These are phyloP conservation scores for Canavalia ensiformis DNA, from an alignment of 306 rosid genomes.

Conservation along the genomic window DNA sequence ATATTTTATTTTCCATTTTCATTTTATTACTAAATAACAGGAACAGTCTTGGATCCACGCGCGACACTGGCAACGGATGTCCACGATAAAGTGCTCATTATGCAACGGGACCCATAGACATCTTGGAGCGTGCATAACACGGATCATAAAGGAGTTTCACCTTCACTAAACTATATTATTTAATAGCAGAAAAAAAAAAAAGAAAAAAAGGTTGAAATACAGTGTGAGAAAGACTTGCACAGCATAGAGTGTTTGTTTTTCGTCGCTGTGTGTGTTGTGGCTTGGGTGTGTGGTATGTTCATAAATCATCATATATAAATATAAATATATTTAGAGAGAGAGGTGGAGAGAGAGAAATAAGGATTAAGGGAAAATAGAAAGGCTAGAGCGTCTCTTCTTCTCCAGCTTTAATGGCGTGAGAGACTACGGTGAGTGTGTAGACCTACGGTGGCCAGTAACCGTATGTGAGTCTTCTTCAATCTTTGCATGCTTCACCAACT, in stretches of 20 bases:
- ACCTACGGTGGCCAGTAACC: slow-evolving; percentile 48
- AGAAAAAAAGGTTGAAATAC: slow-evolving; percentile 9
- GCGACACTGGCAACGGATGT: slow-evolving; percentile 8
- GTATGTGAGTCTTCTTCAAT: slow-evolving; percentile 56
- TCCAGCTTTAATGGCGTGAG: slow-evolving; percentile 65
- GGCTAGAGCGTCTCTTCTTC: slow-evolving; percentile 52
- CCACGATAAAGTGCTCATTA: slow-evolving; percentile 4
- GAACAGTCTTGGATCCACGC: slow-evolving; percentile 38
- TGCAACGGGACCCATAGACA: slow-evolving; percentile 9
- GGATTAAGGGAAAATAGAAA: slow-evolving; percentile 25
- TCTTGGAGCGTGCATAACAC: slow-evolving; percentile 42
- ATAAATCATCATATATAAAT: neutral
- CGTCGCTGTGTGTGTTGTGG: neutral
- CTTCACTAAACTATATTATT: neutral
- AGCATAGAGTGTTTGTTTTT: neutral
- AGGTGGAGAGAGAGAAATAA: neutral
- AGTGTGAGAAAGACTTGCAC: slow-evolving; percentile 41
- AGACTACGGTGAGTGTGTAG: slow-evolving; percentile 40
- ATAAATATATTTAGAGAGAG: neutral
- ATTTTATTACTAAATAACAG: neutral
- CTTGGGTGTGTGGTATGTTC: neutral
- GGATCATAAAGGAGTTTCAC: slow-evolving; percentile 32
- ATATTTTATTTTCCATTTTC: neutral
- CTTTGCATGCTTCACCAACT: slow-evolving; percentile 76
- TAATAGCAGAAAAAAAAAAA: neutral